Base-by-base conservation (phyloP, 2,329 filamentous ascomycete genomes). In the Neofusicoccum parvum region DNA sequence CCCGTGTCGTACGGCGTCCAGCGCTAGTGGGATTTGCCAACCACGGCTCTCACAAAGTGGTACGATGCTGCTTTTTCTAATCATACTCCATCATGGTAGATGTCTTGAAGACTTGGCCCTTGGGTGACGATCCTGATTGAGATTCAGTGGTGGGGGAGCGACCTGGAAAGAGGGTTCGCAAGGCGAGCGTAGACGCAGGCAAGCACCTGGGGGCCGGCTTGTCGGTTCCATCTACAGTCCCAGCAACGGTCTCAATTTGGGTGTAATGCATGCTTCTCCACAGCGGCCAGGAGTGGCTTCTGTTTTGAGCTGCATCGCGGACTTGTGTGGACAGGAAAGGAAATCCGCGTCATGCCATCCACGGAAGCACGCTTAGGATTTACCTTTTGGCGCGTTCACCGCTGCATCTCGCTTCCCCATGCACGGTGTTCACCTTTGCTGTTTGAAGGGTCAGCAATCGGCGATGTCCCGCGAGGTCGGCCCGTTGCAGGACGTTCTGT, bases 1-100 rank as follows among this genome's bases (percentile, higher is more conserved):
- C 6, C 27, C 15, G 14, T 20, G 56, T 60, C 41, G 56, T 48
- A 60, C 56, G 32, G 56, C 43, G 45, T 60, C 41, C 56, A 48
- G 43, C 56, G 15, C 43, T 46, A 49, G 43, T 14, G n/a, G 11
- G 43, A 36, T 23, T 32, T 48, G 32, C 56, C 56, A 60, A 37
- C 43, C 56, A 48, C n/a, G 15, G 32, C 43, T 48, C 41, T 60
- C 43, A 60, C 32, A 48, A 37, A 34, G 56, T 60, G 11, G 56
- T 60, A 46, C 56, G 41, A 60, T 49, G n/a, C 20, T 9, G 27
- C 32, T 46, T n/a, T 37, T 60, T 36, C 32, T 48, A 60, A 48
- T 37, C n/a, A 43, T 48, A 60, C 56, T 46, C 45, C 41, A 36
- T 36, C 5, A 36, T 36, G 11, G 3, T n/a, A 10, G 15, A 36